Percentiles rank a stretch among this genome's conserved stretches.
phyloP scores from a whole-genome alignment of 257 asterid species.

The Scutellaria baicalensis region DNA sequence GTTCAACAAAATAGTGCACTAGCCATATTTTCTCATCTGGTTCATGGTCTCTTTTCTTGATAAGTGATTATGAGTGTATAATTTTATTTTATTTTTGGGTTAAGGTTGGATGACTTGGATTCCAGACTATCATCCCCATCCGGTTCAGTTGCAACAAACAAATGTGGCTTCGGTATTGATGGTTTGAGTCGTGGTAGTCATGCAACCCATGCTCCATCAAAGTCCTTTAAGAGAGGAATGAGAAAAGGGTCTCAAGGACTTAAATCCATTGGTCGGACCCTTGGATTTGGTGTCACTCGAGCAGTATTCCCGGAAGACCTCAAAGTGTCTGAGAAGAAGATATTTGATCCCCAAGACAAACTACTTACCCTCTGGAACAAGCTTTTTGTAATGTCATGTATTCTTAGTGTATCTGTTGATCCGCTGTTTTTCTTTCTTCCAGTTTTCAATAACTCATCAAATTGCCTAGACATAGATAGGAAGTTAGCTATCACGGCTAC shows the following conservation, averaged over 20 bases:
- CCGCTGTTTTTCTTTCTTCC: constrained; percentile 97
- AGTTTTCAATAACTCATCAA: constrained; percentile 51
- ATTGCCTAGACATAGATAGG: constrained; percentile 85
- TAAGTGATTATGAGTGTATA: not conserved
- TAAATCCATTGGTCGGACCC: constrained; percentile 82
- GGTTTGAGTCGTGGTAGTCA: constrained; percentile 50
- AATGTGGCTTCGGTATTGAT: constrained; percentile 71
- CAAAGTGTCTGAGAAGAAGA: constrained; percentile 80
- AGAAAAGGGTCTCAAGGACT: constrained; percentile 91
- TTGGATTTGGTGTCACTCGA: constrained; percentile 79
- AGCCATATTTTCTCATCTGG: not conserved
- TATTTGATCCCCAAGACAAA: constrained; percentile 96
- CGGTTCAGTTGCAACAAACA: constrained; percentile 54
- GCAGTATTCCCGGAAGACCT: constrained; percentile 98
- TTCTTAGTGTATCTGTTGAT: constrained; percentile 87
- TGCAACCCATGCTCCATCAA: constrained; percentile 45
- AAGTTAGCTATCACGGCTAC: constrained; percentile 82
- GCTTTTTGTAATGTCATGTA: constrained; percentile 84
- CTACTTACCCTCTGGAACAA: constrained; percentile 87
- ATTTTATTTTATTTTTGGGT: not conserved
- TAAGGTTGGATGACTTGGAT: constrained; percentile 91
- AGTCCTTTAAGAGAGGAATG: constrained; percentile 82
- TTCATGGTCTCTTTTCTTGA: not conserved
- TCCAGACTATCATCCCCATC: constrained; percentile 87
- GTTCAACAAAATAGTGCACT: not conserved